Evolutionary conservation across 2,329 filamentous ascomycete genomes (phyloP), one percentile per base, ranked within the genome.

Genomic region (Didymella lethalis): DNA sequence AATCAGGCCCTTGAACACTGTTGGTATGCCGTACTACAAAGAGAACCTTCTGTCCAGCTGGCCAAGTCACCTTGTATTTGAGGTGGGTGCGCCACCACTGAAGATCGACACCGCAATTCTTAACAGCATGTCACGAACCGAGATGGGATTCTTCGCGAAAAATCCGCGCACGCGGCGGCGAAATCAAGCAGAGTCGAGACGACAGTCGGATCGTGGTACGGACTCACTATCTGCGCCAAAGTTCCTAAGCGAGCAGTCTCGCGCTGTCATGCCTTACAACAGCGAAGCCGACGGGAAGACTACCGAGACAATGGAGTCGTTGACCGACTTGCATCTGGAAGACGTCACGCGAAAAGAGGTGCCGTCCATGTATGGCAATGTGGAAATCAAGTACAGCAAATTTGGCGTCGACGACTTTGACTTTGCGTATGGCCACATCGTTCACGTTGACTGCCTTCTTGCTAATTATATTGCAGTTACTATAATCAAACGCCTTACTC

Each of bases 321-420:
- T 94, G 59, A 85, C 86, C n/a, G 87, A 89, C 36, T 81, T 86
- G 54, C 88, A 90, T 54, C 81, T 94, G 3, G 89, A 91, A 62
- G 84, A 83, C 40, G 89, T 90, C 64, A 86, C 90, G 55, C 90
- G 92, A 64, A 87, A 90, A 40, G 93, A 97, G 56, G 90, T 95
- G 4, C 90, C 94, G 23, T 86, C 91, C 8, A 92, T 95, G 81
- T 99, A 99, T 76, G 89, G 91, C 64, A 93, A 93, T 69, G 91
- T 97, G 11, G 94, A 98, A 76, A 99, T 99, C 80, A 97, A 97
- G 75, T 99, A 98, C 81, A 97, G 94, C 83, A 96, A 93, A 74
- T 99, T 97, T 77, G 95, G 95, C 20, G 93, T 99, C n/a, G 94
- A 98, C 71, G 96, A 99, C 77, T 99, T 99, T 75, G 95, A 99